Conservation (phyloP, 495 filamentous ascomycete species). For the Penicillium crystallinum region DNA sequence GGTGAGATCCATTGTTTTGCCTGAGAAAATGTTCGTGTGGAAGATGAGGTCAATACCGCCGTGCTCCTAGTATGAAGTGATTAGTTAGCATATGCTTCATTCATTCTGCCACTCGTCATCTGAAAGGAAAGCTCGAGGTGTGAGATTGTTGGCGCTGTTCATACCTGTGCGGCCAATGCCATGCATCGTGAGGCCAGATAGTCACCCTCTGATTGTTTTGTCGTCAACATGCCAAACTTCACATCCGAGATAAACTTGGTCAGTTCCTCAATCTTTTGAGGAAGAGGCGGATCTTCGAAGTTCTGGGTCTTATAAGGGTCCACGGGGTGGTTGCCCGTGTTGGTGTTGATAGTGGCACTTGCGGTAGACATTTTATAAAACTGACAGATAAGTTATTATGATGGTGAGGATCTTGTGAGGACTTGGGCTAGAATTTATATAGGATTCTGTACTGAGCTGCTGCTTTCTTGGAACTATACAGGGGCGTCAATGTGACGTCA, state of each 20-base stretch:
- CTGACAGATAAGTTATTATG: background rate
- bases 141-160: background rate
- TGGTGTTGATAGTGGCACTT: slow-evolving; percentile 49
- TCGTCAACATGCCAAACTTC: slow-evolving; percentile 81
- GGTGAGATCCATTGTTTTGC: slow-evolving; percentile 81
- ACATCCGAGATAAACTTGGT: slow-evolving; percentile 57
- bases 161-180: slow-evolving; percentile 80
- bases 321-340: slow-evolving; percentile 53
- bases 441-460: background rate
- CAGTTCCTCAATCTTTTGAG: slow-evolving; percentile 77
- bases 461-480: slow-evolving; percentile 7
- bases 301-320: slow-evolving; percentile 83
- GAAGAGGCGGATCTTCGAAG: slow-evolving; percentile 52
- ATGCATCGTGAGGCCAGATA: slow-evolving; percentile 78
- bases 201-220: slow-evolving; percentile 62
- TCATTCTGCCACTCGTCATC: too few relatives aligned
- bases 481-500: slow-evolving; percentile 30
- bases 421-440: slow-evolving; percentile 1
- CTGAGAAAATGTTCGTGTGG: slow-evolving; percentile 88
- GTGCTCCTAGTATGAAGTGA: slow-evolving; percentile 52
- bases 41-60: slow-evolving; percentile 84
- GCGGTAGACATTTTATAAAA: slow-evolving; percentile 25
- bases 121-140: background rate
- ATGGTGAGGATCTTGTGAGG: too few relatives aligned
- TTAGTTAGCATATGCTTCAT: background rate